phyloP scores from a whole-genome alignment of 306 rosid genomes.

The Quillaja saponaria region DNA sequence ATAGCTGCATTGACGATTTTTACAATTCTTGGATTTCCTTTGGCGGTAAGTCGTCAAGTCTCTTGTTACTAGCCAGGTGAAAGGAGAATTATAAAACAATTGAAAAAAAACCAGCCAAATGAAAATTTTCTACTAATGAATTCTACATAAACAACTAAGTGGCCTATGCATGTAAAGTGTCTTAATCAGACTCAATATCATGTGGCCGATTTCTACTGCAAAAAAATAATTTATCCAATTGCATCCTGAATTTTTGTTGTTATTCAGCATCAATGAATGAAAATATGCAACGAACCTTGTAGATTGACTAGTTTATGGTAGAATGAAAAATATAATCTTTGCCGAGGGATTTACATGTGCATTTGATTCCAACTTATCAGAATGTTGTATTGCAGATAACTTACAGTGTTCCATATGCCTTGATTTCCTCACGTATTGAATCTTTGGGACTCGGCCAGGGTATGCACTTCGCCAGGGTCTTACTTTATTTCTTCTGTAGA shows the following conservation, averaged over 20 bases:
- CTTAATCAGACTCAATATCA: slow-evolving; percentile 8
- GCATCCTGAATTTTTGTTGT: slow-evolving; percentile 11
- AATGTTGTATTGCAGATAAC: slow-evolving; percentile 70
- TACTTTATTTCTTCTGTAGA: slow-evolving; percentile 24
- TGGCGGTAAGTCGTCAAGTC: slow-evolving; percentile 64
- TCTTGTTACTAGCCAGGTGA: slow-evolving; percentile 23
- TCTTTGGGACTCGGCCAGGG: slow-evolving; percentile 96
- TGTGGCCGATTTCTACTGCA: slow-evolving; percentile 2
- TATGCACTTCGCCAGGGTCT: slow-evolving; percentile 33
- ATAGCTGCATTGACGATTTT: slow-evolving; percentile 62
- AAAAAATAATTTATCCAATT: slow-evolving; percentile 4
- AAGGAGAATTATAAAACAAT: too few species aligned
- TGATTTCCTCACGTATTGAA: slow-evolving; percentile 74
- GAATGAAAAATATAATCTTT: not conserved
- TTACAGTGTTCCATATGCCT: slow-evolving; percentile 91
- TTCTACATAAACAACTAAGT: slow-evolving; percentile 11
- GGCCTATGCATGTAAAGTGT: slow-evolving; percentile 8
- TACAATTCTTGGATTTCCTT: slow-evolving; percentile 82
- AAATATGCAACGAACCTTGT: slow-evolving; percentile 14
- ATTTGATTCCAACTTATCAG: slow-evolving; percentile 24
- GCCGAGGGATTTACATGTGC: slow-evolving; percentile 17
- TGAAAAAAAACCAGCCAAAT: not conserved
- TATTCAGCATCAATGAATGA: slow-evolving; percentile 10
- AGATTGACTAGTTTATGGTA: not conserved
- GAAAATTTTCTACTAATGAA: slow-evolving; percentile 10